A percentile compares a stretch with the other conserved stretches of the same genome.
Conservation (phyloP, 371 early-diverging fungal genomes). For the Saksenaea vasiformis region DNA sequence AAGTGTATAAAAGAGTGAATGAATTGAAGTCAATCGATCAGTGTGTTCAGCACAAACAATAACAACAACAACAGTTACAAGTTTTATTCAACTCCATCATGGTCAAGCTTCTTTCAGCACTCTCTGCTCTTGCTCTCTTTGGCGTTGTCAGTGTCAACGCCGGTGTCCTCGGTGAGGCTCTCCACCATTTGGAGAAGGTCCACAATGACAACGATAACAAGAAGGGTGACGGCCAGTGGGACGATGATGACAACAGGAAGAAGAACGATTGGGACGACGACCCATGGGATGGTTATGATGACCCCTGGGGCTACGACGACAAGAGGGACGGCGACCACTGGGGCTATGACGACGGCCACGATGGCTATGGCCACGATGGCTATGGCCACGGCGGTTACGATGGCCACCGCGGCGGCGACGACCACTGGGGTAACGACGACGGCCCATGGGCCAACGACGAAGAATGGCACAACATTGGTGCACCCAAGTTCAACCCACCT, state of each 20-base stretch:
- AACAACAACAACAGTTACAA: background rate
- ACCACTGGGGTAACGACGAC: background rate
- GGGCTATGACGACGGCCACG: background rate
- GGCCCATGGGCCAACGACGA: background rate
- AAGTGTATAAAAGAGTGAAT: background rate
- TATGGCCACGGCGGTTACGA: background rate
- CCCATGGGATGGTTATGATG: background rate
- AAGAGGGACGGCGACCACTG: background rate
- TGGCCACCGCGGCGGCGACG: background rate
- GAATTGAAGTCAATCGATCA: background rate
- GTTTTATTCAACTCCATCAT: background rate
- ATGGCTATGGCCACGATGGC: background rate
- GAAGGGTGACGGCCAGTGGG: no score
- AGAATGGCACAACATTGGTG: background rate
- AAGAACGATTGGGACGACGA: background rate
- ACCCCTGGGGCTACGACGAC: background rate
- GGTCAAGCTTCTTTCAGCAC: background rate
- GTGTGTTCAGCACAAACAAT: background rate
- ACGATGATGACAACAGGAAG: background rate
- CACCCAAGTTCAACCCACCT: background rate
- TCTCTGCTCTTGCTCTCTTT: background rate
- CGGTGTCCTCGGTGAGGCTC: background rate
- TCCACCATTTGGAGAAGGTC: background rate
- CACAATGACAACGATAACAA: no score
- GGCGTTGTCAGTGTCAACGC: conserved; percentile 1